Evolutionary conservation across 768 basidiomycete genomes (phyloP).

Genomic region (Favolaschia claudopus): DNA sequence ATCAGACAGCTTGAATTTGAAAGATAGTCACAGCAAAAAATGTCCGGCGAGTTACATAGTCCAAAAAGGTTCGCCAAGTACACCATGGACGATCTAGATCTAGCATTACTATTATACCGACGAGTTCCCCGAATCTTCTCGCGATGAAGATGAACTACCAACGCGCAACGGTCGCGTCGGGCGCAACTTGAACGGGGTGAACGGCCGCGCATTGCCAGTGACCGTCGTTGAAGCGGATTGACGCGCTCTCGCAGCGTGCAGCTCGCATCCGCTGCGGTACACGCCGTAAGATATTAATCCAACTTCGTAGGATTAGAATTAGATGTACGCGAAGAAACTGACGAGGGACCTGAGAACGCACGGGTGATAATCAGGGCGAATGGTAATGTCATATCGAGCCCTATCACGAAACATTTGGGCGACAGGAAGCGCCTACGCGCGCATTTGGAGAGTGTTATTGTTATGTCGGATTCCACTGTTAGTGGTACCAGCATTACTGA

Average conservation of each 20-base stretch:
- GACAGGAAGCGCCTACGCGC: neutral
- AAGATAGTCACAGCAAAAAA: no score
- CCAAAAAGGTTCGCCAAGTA: no score
- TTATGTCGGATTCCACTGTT: constrained; percentile 8
- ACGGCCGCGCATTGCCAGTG: neutral
- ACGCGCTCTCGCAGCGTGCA: neutral
- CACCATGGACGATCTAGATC: no score
- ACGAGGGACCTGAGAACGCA: constrained; percentile 2
- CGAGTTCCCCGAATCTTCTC: no score
- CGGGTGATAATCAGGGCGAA: constrained; percentile 17
- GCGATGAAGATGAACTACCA: no score
- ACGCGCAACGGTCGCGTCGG: neutral
- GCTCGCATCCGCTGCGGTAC: neutral
- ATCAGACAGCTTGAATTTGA: no score
- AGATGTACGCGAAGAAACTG: neutral
- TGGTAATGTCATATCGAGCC: constrained; percentile 14
- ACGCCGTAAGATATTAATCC: constrained; percentile 1
- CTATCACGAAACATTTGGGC: constrained; percentile 14
- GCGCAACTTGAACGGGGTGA: constrained; percentile 2
- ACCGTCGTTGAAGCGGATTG: neutral
- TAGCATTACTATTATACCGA: no score
- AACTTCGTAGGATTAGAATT: neutral
- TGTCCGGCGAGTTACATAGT: no score
- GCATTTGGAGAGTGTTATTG: neutral
- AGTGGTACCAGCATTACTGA: constrained; percentile 18